phyloP scores from a whole-genome alignment of 2,329 filamentous ascomycete species.

The Colletotrichum tamarilloi region DNA sequence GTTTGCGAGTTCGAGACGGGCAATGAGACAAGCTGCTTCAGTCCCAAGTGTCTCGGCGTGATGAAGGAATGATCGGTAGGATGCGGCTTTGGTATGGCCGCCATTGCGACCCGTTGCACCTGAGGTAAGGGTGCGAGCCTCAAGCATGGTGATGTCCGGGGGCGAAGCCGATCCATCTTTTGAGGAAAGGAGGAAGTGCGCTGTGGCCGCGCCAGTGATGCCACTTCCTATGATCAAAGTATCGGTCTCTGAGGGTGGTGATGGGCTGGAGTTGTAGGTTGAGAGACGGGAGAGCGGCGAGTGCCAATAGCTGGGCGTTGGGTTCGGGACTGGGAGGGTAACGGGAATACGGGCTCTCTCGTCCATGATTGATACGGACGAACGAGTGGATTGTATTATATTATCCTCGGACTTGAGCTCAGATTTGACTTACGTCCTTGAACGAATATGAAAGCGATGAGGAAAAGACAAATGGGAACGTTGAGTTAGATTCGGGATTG shows the following conservation, averaged over 20 bases:
- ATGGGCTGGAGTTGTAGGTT: conserved; percentile 22
- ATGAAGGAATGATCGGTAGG: conserved; percentile 61
- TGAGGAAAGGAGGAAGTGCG: conserved; percentile 40
- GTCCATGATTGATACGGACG: conserved; percentile 13
- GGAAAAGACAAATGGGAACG: not conserved
- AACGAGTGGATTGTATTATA: not conserved
- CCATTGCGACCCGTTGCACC: conserved; percentile 67
- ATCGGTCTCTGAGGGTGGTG: conserved; percentile 53
- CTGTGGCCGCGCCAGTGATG: conserved; percentile 60
- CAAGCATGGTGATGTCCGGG: conserved; percentile 55
- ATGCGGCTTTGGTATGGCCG: conserved; percentile 60
- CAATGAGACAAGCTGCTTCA: conserved; percentile 61
- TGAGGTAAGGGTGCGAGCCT: conserved; percentile 60
- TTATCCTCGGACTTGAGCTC: not conserved
- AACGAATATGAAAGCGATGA: not conserved
- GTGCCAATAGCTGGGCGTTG: conserved; percentile 60
- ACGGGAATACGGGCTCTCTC: conserved; percentile 23
- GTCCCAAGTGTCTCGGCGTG: conserved; percentile 58
- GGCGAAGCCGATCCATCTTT: conserved; percentile 28
- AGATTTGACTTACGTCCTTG: not conserved
- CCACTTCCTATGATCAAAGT: conserved; percentile 66
- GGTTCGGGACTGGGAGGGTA: conserved; percentile 50
- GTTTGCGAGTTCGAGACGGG: conserved; percentile 62
- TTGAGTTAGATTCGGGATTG: not conserved
- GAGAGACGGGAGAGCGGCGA: conserved; percentile 51